Conservation (phyloP, 2,329 filamentous ascomycete species). For the Colletotrichum lentis region DNA sequence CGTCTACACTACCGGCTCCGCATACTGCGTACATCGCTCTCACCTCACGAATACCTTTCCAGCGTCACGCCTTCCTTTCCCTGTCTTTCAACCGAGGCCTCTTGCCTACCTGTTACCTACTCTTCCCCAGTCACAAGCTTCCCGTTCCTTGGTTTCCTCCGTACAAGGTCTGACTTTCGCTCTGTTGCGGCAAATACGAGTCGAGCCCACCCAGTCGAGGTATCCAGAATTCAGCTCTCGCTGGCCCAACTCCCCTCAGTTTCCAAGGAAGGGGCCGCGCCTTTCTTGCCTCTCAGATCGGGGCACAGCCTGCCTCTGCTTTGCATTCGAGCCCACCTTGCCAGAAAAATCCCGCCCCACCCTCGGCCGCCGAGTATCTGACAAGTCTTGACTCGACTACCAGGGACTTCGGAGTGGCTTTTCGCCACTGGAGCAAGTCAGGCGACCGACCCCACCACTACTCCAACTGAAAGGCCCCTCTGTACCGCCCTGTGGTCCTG, state of each 20-base stretch:
- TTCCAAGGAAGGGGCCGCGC: slow-evolving; percentile 18
- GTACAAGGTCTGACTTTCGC: slow-evolving; percentile 17
- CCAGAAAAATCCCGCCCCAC: slow-evolving; percentile 28
- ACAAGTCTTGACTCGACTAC: slow-evolving; percentile 38
- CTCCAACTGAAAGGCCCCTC: slow-evolving; percentile 35
- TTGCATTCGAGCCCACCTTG: slow-evolving; percentile 27
- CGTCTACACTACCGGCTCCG: not conserved
- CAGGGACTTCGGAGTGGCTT: slow-evolving; percentile 35
- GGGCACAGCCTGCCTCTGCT: slow-evolving; percentile 35
- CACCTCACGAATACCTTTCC: slow-evolving; percentile 3
- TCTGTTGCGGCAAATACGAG: slow-evolving; percentile 8
- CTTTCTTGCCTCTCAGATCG: slow-evolving; percentile 17
- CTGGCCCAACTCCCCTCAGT: not conserved
- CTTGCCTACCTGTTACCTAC: slow-evolving; percentile 14
- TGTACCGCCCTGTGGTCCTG: slow-evolving; percentile 38
- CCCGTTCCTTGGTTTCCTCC: slow-evolving; percentile 34
- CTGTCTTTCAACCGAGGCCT: slow-evolving; percentile 24
- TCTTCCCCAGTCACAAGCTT: slow-evolving; percentile 35
- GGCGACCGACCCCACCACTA: slow-evolving; percentile 38
- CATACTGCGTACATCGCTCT: slow-evolving; percentile 1
- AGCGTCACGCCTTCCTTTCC: slow-evolving; percentile 26
- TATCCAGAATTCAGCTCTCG: slow-evolving; percentile 11
- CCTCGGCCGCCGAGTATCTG: slow-evolving; percentile 35
- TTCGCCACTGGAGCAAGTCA: slow-evolving; percentile 36
- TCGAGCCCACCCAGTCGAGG: slow-evolving; percentile 1